phyloP scores from a whole-genome alignment of 73 alveolate genomes.

The Blepharisma stoltei region DNA sequence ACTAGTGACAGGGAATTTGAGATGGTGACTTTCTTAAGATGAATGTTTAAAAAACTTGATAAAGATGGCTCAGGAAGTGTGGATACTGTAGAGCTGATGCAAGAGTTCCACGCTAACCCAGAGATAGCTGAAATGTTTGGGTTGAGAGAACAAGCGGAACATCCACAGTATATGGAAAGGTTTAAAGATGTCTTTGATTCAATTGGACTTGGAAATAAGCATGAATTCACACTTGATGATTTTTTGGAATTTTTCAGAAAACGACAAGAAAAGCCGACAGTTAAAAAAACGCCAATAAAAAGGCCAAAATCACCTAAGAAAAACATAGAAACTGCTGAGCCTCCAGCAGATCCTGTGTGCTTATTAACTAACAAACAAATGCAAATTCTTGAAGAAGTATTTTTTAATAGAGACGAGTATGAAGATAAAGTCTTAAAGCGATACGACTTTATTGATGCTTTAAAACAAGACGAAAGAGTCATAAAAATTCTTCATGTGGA shows the following conservation, averaged over 20 bases:
- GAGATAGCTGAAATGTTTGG: slow-evolving; percentile 20
- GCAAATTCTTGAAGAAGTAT: not conserved
- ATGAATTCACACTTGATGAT: slow-evolving; percentile 14
- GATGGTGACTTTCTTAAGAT: not conserved
- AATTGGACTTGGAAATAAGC: not conserved
- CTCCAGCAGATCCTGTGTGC: not conserved
- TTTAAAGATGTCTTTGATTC: not conserved
- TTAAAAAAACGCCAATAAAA: not conserved
- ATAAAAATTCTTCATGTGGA: slow-evolving; percentile 25
- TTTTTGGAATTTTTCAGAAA: slow-evolving; percentile 6
- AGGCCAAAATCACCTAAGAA: not conserved
- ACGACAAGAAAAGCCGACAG: not conserved
- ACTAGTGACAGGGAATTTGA: not conserved
- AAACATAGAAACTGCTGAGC: not conserved
- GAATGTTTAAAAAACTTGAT: not conserved
- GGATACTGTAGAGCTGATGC: slow-evolving; percentile 6
- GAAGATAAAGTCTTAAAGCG: not conserved
- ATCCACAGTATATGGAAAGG: not conserved
- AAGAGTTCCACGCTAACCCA: slow-evolving; percentile 17
- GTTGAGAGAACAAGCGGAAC: not conserved
- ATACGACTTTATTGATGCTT: not conserved
- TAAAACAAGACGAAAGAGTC: not conserved
- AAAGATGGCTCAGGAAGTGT: slow-evolving; percentile 19
- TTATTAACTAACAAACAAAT: slow-evolving; percentile 8
- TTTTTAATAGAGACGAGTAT: not conserved